Percentiles rank a stretch among this genome's conserved stretches.
phyloP scores from a whole-genome alignment of 2,329 filamentous ascomycete species.

The Trichoderma aggressivum region DNA sequence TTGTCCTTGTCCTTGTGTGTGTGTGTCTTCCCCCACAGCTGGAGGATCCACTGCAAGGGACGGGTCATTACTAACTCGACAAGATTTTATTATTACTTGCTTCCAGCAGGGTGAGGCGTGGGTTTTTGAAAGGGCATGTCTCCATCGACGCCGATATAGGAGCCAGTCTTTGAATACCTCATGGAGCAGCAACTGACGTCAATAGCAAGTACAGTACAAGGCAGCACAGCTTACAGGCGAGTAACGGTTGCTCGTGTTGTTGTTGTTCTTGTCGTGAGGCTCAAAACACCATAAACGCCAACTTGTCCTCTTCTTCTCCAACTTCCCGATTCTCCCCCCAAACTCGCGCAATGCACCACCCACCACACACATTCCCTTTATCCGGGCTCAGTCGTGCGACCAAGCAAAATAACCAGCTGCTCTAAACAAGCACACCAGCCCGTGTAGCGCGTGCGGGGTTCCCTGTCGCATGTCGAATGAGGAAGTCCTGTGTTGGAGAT shows the following conservation, averaged over 20 bases:
- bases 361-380: background rate
- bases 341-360: background rate
- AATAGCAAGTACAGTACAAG: background rate
- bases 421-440: background rate
- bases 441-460: background rate
- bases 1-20: background rate
- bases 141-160: slow-evolving; percentile 1
- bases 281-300: background rate
- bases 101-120: background rate
- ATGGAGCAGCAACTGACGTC: background rate
- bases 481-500: background rate
- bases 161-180: background rate
- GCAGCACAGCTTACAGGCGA: background rate
- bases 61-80: slow-evolving; percentile 3
- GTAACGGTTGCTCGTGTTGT: background rate
- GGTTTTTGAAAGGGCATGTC: background rate
- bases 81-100: slow-evolving; percentile 9
- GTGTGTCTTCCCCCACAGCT: background rate
- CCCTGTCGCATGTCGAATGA: background rate
- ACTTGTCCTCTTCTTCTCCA: background rate
- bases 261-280: background rate
- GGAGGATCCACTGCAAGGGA: slow-evolving; percentile 1
- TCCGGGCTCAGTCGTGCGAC: slow-evolving; percentile 8
- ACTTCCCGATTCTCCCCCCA: background rate
- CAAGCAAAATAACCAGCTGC: background rate